Conservation (phyloP, 441 rosid genomes). For the Lepidium campestre region DNA sequence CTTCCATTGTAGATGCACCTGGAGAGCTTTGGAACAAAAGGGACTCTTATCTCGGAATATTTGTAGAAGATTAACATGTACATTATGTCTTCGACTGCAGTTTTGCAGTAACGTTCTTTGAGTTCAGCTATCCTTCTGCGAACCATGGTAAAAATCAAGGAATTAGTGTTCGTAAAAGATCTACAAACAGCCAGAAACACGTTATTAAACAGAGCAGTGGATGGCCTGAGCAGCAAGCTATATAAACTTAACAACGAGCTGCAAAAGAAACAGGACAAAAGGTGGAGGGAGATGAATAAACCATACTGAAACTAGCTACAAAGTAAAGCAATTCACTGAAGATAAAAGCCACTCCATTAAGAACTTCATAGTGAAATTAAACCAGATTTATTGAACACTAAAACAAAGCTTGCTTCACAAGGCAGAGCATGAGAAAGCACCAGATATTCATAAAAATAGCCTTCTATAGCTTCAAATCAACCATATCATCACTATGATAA, state of each 20-base stretch:
- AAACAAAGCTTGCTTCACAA: conserved; percentile 21
- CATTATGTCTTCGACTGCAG: conserved; percentile 82
- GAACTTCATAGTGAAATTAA: neutral
- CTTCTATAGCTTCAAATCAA: neutral
- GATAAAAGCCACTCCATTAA: neutral
- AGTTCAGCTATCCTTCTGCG: conserved; percentile 75
- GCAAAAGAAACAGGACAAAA: neutral
- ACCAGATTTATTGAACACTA: neutral
- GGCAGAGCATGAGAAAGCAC: neutral
- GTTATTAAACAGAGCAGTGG: neutral
- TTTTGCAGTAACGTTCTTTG: conserved; percentile 55
- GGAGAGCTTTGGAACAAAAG: conserved; percentile 78
- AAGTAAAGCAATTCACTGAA: neutral
- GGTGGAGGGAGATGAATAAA: neutral
- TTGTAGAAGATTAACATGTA: conserved; percentile 70
- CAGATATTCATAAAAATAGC: neutral
- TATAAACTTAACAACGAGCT: neutral
- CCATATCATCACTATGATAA: neutral
- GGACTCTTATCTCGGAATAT: conserved; percentile 79
- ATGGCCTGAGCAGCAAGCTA: neutral
- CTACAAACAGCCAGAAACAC: neutral
- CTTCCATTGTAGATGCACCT: conserved; percentile 71
- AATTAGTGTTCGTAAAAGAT: neutral
- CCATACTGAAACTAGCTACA: neutral
- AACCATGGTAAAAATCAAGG: neutral